Conservation (phyloP, 192 early-diverging fungal species). For the Linnemannia zychae region DNA sequence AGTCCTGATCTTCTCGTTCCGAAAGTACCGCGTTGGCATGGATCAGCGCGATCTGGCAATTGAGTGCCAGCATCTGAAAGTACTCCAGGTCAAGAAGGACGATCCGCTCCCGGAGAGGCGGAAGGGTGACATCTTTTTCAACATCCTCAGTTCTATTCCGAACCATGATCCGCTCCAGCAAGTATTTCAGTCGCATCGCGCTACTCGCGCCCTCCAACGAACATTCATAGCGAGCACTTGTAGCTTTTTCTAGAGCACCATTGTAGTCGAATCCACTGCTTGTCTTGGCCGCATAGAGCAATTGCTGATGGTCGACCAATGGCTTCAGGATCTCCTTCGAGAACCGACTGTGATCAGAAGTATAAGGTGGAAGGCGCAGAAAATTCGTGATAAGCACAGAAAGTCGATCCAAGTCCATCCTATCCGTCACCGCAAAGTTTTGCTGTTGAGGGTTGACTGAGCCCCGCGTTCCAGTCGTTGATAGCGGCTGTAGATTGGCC, state of each 20-base stretch:
- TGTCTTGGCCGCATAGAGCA: not conserved
- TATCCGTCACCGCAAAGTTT: conserved; percentile 34
- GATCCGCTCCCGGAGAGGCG: conserved; percentile 68
- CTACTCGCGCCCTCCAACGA: conserved; percentile 59
- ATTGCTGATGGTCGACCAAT: conserved; percentile 58
- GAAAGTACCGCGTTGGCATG: conserved; percentile 80
- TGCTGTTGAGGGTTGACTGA: conserved; percentile 27
- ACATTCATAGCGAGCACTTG: not conserved
- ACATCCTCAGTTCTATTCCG: conserved; percentile 74
- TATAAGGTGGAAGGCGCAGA: conserved; percentile 74
- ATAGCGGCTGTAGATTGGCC: conserved; percentile 55
- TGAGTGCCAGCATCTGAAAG: conserved; percentile 66
- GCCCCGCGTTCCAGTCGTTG: not conserved
- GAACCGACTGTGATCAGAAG: conserved; percentile 61
- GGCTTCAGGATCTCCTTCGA: conserved; percentile 65
- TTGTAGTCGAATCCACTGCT: not conserved
- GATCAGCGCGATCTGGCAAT: conserved; percentile 74
- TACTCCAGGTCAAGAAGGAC: conserved; percentile 62
- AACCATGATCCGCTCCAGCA: conserved; percentile 82
- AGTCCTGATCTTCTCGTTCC: conserved; percentile 75
- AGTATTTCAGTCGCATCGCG: conserved; percentile 58
- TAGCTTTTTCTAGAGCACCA: too few species aligned
- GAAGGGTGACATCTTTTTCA: conserved; percentile 69
- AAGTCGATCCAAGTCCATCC: conserved; percentile 67
- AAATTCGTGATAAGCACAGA: conserved; percentile 70